A percentile compares a stretch with the other conserved stretches of the same genome.
Evolutionary conservation across 805 yeast species (phyloP).

Genomic region (Saturnispora silvae): DNA sequence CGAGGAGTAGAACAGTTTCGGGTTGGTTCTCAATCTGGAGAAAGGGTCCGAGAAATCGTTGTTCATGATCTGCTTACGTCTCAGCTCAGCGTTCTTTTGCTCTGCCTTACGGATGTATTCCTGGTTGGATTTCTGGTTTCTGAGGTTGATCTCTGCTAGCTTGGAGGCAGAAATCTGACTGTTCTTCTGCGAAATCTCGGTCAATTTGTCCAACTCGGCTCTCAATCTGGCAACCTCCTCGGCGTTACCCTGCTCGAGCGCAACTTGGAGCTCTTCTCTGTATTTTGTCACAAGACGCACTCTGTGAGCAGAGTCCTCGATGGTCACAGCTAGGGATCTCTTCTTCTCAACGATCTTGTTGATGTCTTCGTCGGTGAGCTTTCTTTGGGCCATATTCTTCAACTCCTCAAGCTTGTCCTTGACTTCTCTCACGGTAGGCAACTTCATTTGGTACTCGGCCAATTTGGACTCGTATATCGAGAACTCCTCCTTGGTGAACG

Average conservation of each 20-base stretch:
- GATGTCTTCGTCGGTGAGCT: conserved; percentile 62
- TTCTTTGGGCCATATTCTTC: conserved; percentile 49
- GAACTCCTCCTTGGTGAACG: conserved; percentile 62
- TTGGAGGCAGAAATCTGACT: conserved; percentile 25
- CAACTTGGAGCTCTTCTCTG: conserved; percentile 65
- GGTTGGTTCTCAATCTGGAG: conserved; percentile 77
- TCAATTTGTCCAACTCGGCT: conserved; percentile 2
- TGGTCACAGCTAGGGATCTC: conserved; percentile 43
- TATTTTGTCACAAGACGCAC: conserved; percentile 65
- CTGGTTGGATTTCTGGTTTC: conserved; percentile 76
- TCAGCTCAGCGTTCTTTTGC: conserved; percentile 44
- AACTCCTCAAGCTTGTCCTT: conserved; percentile 56
- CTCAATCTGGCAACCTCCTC: conserved; percentile 37
- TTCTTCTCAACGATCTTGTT: conserved; percentile 70
- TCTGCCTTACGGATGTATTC: conserved; percentile 75
- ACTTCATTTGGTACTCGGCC: conserved; percentile 15
- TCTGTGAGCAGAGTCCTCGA: conserved; percentile 56
- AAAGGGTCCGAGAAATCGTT: conserved; percentile 58
- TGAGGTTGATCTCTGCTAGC: conserved; percentile 66
- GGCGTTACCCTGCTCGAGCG: conserved; percentile 46
- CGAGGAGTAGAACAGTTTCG: conserved; percentile 67
- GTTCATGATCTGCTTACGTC: conserved; percentile 36
- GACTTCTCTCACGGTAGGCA: conserved; percentile 57
- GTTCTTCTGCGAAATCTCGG: conserved; percentile 7
- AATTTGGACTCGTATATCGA: conserved; percentile 40